phyloP scores from a whole-genome alignment of 352 stramenopile species.

The Thraustochytrium striatum region DNA sequence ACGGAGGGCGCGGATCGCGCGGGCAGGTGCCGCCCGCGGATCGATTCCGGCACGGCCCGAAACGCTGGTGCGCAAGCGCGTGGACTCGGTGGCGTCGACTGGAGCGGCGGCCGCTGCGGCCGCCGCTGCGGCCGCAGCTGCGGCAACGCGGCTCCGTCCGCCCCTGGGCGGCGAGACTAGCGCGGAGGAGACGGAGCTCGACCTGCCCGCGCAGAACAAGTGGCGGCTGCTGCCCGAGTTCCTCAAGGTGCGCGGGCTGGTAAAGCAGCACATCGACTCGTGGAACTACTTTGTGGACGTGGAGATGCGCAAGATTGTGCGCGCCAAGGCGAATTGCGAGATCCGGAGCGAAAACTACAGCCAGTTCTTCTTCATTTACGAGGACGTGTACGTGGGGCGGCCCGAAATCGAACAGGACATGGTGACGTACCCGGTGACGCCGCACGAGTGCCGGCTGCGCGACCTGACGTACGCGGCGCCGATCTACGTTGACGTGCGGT shows the following conservation, averaged over 20 bases:
- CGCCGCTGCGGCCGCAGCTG: too few species aligned
- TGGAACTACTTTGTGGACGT: slow-evolving; percentile 99
- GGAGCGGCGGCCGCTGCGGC: too few species aligned
- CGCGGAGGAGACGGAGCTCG: not conserved
- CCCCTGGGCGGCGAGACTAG: too few species aligned
- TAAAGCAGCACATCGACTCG: slow-evolving; percentile 98
- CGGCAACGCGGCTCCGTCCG: too few species aligned
- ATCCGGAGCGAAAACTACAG: slow-evolving; percentile 86
- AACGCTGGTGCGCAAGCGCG: too few species aligned
- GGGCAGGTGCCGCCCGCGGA: too few species aligned
- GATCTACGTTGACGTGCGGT: slow-evolving; percentile 97
- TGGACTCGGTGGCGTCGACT: too few species aligned
- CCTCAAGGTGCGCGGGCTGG: slow-evolving; percentile 79
- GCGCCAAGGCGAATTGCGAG: slow-evolving; percentile 81
- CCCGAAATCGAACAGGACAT: slow-evolving; percentile 93
- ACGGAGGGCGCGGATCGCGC: too few species aligned
- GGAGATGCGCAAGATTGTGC: slow-evolving; percentile 98
- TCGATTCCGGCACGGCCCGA: too few species aligned
- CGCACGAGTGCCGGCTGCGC: slow-evolving; percentile 95
- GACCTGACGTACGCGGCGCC: slow-evolving; percentile 97
- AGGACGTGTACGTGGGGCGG: slow-evolving; percentile 93
- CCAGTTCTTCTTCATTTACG: slow-evolving; percentile 98
- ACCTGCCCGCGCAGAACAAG: slow-evolving; percentile 75
- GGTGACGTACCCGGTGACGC: slow-evolving; percentile 67
- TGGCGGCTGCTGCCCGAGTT: slow-evolving; percentile 98